Evolutionary conservation across 495 filamentous ascomycete genomes (phyloP).

Genomic region (Cryomyces antarcticus): DNA sequence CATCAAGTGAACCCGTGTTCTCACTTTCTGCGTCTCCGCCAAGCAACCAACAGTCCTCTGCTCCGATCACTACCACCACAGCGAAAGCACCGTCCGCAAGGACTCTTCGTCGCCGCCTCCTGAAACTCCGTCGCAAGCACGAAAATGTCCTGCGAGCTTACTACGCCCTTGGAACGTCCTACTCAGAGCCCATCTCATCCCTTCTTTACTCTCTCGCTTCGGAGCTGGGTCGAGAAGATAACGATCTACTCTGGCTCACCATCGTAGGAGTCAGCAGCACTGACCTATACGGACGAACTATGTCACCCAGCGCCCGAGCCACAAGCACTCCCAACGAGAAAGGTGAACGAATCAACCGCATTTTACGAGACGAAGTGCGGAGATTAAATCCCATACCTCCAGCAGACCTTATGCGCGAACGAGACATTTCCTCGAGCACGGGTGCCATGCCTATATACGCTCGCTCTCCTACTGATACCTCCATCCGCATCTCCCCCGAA

Average conservation of each 20-base stretch:
- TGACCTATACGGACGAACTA: conserved; percentile 74
- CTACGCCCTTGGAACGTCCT: conserved; percentile 70
- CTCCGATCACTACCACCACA: conserved; percentile 33
- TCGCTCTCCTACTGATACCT: conserved; percentile 69
- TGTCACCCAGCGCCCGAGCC: conserved; percentile 36
- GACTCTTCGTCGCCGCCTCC: conserved; percentile 46
- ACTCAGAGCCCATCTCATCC: conserved; percentile 84
- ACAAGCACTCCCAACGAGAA: conserved; percentile 67
- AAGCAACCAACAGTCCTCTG: conserved; percentile 26
- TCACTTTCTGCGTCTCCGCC: conserved; percentile 23
- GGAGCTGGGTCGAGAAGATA: conserved; percentile 88
- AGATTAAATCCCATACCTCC: conserved; percentile 75
- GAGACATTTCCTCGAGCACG: conserved; percentile 31
- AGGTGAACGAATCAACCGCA: conserved; percentile 63
- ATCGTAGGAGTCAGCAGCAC: conserved; percentile 84
- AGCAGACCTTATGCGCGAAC: conserved; percentile 30
- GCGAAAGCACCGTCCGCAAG: conserved; percentile 41
- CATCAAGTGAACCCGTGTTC: conserved; percentile 21
- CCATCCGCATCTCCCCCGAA: conserved; percentile 83
- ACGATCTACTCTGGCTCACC: conserved; percentile 83
- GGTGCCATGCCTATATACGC: conserved; percentile 78
- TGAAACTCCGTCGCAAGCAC: conserved; percentile 57
- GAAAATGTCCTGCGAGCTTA: conserved; percentile 53
- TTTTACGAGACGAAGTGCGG: conserved; percentile 82
- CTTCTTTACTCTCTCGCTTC: conserved; percentile 87